phyloP scores from a whole-genome alignment of 805 yeast genomes.

The Lipomyces sp. region DNA sequence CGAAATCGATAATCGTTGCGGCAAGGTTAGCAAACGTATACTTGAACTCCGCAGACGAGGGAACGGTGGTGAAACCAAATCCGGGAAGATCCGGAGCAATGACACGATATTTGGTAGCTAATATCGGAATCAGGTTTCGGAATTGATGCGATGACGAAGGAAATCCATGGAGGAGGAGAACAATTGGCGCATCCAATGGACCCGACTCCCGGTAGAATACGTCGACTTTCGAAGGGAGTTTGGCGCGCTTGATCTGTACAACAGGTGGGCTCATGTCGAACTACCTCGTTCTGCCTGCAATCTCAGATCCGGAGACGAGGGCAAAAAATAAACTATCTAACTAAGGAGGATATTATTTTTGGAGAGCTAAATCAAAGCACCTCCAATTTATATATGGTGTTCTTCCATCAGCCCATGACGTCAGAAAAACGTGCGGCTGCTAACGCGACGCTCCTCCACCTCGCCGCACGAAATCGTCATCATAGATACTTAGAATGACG shows the following conservation, averaged over 20 bases:
- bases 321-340: too few relatives aligned
- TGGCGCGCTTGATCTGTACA: background rate
- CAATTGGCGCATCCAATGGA: constrained; percentile 44
- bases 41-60: constrained; percentile 39
- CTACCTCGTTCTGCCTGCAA: too few relatives aligned
- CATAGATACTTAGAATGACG: too few relatives aligned
- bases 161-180: constrained; percentile 53
- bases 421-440: too few relatives aligned
- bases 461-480: too few relatives aligned
- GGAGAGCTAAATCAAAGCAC: too few relatives aligned
- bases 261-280: background rate
- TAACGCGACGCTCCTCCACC: too few relatives aligned
- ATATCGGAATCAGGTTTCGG: constrained; percentile 48
- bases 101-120: constrained; percentile 48
- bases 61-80: constrained; percentile 49
- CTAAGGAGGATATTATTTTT: too few relatives aligned
- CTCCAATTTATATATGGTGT: too few relatives aligned
- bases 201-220: constrained; percentile 53
- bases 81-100: constrained; percentile 56
- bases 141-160: constrained; percentile 53
- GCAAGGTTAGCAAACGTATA: constrained; percentile 47
- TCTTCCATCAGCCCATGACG: too few relatives aligned
- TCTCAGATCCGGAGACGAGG: too few relatives aligned
- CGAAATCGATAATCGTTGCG: constrained; percentile 45
- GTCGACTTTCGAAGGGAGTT: background rate